These are phyloP conservation scores for Fusarium mexicanum DNA, from an alignment of 2,329 filamentous ascomycete species.

Conservation along the genomic window DNA sequence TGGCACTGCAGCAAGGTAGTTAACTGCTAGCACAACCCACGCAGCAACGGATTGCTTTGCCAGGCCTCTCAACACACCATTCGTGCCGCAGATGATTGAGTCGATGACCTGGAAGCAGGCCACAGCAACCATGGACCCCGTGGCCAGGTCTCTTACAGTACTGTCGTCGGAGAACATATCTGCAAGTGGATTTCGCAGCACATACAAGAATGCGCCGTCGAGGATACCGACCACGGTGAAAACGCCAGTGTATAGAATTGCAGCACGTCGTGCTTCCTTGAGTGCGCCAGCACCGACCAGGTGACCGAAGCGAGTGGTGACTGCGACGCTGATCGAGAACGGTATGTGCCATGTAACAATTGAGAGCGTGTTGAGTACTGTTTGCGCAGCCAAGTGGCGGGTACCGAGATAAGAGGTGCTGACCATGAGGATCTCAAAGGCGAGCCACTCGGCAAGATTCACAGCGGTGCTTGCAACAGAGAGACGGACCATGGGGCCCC, in stretches of 20 bases:
- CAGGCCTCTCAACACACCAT: slow-evolving; percentile 31
- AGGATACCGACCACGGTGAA: slow-evolving; percentile 25
- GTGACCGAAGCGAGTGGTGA: slow-evolving; percentile 55
- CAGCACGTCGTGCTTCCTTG: slow-evolving; percentile 27
- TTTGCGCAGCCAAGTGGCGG: slow-evolving; percentile 54
- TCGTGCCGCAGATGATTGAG: slow-evolving; percentile 33
- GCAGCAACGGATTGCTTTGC: slow-evolving; percentile 36
- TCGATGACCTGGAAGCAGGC: slow-evolving; percentile 34
- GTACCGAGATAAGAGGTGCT: slow-evolving; percentile 57
- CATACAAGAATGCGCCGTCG: slow-evolving; percentile 25
- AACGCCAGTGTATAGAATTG: slow-evolving; percentile 24
- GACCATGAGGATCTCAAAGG: slow-evolving; percentile 57
- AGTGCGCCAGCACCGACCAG: slow-evolving; percentile 50
- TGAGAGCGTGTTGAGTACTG: slow-evolving; percentile 52
- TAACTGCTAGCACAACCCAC: slow-evolving; percentile 31
- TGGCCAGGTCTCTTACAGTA: slow-evolving; percentile 20
- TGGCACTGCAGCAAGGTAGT: slow-evolving; percentile 34
- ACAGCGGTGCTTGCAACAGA: slow-evolving; percentile 54
- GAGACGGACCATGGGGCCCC: slow-evolving; percentile 52
- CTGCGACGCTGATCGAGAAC: slow-evolving; percentile 54
- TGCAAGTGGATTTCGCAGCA: slow-evolving; percentile 21
- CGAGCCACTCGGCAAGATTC: slow-evolving; percentile 56
- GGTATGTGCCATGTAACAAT: slow-evolving; percentile 55
- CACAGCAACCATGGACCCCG: slow-evolving; percentile 25
- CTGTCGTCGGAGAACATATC: slow-evolving; percentile 32